phyloP scores from a whole-genome alignment of 306 rosid species.

The Notholithocarpus densiflorus region DNA sequence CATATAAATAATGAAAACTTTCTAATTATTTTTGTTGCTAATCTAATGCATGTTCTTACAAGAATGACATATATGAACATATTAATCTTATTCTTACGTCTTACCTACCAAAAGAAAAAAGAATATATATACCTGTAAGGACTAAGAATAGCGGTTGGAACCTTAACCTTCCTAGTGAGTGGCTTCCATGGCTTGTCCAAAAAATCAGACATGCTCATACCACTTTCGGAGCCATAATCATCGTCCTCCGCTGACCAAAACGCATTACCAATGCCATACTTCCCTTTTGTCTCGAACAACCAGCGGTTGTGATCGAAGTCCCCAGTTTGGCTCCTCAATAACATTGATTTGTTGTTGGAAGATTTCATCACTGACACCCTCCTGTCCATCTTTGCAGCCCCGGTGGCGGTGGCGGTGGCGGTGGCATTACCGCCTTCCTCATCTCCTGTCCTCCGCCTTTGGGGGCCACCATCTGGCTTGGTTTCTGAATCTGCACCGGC shows the following conservation, averaged over 20 bases:
- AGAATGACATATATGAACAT: background rate
- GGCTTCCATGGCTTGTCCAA: constrained; percentile 94
- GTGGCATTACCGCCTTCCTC: background rate
- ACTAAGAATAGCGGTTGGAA: constrained; percentile 60
- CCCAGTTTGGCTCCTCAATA: constrained; percentile 67
- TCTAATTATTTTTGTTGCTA: no score
- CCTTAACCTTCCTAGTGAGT: constrained; percentile 57
- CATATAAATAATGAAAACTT: no score
- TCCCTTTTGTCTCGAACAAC: constrained; percentile 82
- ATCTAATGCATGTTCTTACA: background rate
- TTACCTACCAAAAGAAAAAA: background rate
- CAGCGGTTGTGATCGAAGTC: constrained; percentile 89
- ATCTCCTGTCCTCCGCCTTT: constrained; percentile 16
- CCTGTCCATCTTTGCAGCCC: constrained; percentile 47
- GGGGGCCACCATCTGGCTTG: constrained; percentile 34
- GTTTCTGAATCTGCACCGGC: constrained; percentile 28
- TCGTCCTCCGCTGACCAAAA: constrained; percentile 63
- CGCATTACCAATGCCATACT: constrained; percentile 80
- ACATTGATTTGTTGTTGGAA: constrained; percentile 58
- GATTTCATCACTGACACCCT: constrained; percentile 67
- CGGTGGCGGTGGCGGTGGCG: constrained; percentile 20
- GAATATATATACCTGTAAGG: constrained; percentile 60
- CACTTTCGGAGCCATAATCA: constrained; percentile 31
- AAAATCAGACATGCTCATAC: constrained; percentile 66
- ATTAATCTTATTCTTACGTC: background rate